phyloP scores from a whole-genome alignment of 2,329 filamentous ascomycete species.

The Emydomyces testavorans region DNA sequence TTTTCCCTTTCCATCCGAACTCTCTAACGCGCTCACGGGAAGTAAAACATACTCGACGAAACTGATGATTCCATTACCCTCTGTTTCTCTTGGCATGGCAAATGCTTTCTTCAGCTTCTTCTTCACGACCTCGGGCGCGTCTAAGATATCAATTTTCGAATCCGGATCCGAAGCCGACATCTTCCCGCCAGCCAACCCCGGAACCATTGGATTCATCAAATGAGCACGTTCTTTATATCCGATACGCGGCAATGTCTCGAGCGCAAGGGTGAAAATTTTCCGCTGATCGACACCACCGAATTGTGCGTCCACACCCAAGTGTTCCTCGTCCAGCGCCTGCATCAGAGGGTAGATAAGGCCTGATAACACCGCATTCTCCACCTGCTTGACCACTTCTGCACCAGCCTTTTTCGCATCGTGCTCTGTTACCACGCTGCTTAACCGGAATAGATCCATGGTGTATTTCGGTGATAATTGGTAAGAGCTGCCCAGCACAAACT shows the following conservation, averaged over 20 bases:
- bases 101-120: conserved; percentile 82
- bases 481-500: conserved; percentile 64
- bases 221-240: conserved; percentile 69
- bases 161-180: conserved; percentile 51
- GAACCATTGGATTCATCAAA: conserved; percentile 78
- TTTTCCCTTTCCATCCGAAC: conserved; percentile 36
- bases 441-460: conserved; percentile 75
- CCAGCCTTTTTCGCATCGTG: conserved; percentile 83
- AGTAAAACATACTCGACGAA: conserved; percentile 83
- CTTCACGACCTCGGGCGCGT: conserved; percentile 58
- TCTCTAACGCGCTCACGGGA: conserved; percentile 55
- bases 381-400: conserved; percentile 89
- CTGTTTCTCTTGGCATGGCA: conserved; percentile 60
- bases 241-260: conserved; percentile 72
- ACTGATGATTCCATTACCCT: conserved; percentile 75
- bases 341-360: conserved; percentile 75
- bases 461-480: conserved; percentile 61
- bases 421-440: conserved; percentile 59
- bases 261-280: conserved; percentile 78
- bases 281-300: conserved; percentile 77
- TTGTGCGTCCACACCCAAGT: conserved; percentile 77
- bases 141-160: conserved; percentile 89
- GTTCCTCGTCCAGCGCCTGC: conserved; percentile 82
- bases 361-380: conserved; percentile 59
- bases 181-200: conserved; percentile 71